phyloP scores from a whole-genome alignment of 2,329 filamentous ascomycete genomes.

The Hymenoscyphus repandus region DNA sequence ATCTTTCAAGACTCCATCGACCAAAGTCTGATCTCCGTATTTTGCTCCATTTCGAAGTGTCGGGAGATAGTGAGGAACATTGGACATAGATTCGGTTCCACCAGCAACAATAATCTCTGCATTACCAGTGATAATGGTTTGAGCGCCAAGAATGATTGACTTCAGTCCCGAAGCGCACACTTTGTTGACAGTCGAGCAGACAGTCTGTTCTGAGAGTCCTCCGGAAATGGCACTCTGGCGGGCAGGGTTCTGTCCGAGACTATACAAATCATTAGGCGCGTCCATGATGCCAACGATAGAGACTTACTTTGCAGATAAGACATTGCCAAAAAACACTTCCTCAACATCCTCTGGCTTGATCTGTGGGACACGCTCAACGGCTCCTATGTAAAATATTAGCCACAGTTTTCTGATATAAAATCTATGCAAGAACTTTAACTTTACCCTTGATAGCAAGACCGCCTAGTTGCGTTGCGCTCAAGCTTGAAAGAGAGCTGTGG shows the following conservation, averaged over 20 bases:
- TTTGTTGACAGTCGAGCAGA: slow-evolving; percentile 96
- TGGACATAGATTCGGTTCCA: slow-evolving; percentile 98
- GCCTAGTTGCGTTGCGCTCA: slow-evolving; percentile 82
- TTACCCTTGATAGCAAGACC: slow-evolving; percentile 88
- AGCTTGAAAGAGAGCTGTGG: slow-evolving; percentile 75
- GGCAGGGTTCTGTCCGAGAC: slow-evolving; percentile 92
- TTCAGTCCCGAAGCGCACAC: slow-evolving; percentile 96
- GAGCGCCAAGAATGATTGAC: slow-evolving; percentile 87
- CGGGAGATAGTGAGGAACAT: slow-evolving; percentile 91
- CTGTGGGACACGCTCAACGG: slow-evolving; percentile 77
- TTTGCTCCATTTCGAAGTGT: slow-evolving; percentile 82
- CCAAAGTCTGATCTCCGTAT: slow-evolving; percentile 83
- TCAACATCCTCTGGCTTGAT: slow-evolving; percentile 87
- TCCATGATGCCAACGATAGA: not conserved
- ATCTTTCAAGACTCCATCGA: slow-evolving; percentile 91
- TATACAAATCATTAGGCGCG: slow-evolving; percentile 34
- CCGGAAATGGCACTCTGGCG: slow-evolving; percentile 89
- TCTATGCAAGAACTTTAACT: not conserved
- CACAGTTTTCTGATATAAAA: not conserved
- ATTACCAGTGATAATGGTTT: slow-evolving; percentile 96
- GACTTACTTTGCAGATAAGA: slow-evolving; percentile 86
- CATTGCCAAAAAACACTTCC: slow-evolving; percentile 98
- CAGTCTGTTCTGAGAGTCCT: slow-evolving; percentile 72
- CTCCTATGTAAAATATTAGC: slow-evolving; percentile 42
- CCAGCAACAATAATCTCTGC: slow-evolving; percentile 90